Evolutionary conservation across 2,329 filamentous ascomycete genomes (phyloP).

Genomic region (Xylaria sp.): DNA sequence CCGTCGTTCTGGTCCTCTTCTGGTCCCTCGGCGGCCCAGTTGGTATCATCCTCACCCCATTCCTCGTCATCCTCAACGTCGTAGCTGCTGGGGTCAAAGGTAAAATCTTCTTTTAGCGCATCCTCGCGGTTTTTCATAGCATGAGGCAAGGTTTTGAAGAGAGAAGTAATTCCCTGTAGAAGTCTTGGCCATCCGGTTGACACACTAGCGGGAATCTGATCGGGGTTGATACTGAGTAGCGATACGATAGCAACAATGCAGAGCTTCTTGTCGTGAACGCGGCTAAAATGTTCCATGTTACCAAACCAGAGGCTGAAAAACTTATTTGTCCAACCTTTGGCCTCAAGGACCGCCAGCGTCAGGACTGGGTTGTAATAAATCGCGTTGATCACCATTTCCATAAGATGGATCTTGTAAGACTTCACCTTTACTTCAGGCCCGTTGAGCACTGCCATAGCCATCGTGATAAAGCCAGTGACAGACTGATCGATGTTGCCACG

Average conservation of each 20-base stretch:
- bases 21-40: constrained; percentile 80
- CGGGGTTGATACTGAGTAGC: constrained; percentile 79
- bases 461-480: constrained; percentile 85
- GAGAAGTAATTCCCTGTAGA: constrained; percentile 83
- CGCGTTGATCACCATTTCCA: constrained; percentile 99
- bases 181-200: constrained; percentile 95
- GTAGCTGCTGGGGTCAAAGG: constrained; percentile 68
- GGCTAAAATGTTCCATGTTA: constrained; percentile 89
- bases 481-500: constrained; percentile 88
- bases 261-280: constrained; percentile 98
- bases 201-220: constrained; percentile 89
- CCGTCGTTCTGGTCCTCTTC: constrained; percentile 73
- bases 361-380: constrained; percentile 96
- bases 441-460: constrained; percentile 85
- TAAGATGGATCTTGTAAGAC: constrained; percentile 92
- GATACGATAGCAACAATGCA: constrained; percentile 93
- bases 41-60: constrained; percentile 82
- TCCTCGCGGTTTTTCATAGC: constrained; percentile 94
- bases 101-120: constrained; percentile 87
- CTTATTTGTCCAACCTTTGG: constrained; percentile 94
- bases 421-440: constrained; percentile 85
- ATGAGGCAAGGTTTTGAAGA: constrained; percentile 90
- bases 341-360: constrained; percentile 86
- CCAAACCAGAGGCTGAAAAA: constrained; percentile 99
- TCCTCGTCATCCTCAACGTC: constrained; percentile 80